Evolutionary conservation across 345 rosid genomes (phyloP), one percentile per base, ranked within the genome.

Genomic region (Eucalyptus leucophloia): DNA sequence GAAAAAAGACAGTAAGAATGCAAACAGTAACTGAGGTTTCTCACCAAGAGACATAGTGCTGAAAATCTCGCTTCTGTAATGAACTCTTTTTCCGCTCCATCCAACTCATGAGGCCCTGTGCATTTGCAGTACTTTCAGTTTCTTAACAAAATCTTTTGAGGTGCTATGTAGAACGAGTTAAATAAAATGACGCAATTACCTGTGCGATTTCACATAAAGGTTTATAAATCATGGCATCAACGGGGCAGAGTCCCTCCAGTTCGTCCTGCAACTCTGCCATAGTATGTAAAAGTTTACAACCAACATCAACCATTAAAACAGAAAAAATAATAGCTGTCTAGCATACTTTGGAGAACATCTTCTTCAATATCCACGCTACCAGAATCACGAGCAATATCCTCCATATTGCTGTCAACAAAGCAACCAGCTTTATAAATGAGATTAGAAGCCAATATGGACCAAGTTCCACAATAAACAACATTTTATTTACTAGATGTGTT

Each of bases 321-420:
- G 77, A 56, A 82, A 53, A 67, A 10, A 49, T 65, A 87, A 42
- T 51, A 88, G 15, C 58, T 56, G 85, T 37, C 54, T 86, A 80
- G 92, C 97, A 88, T 95, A 98, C 99, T 97, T 86, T 91, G 90
- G 90, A 98, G 94, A 91, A 89, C 91, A 89, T 96, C 98, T 94
- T 97, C 98, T 90, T 97, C 98, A 77, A 97, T 88, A 90, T 97
- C 96, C 92, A 96, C 90, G 77, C 99, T 98, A 77, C 99, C 99
- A 90, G 98, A 96, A 60, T 98, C 99, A 91, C 99, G 98, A 90
- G 98, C 94, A 90, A 97, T 93, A 91, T 98, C 99, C 94, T 98
- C 99, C 90, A 97, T 94, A 91, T 98, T 98, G 92, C 99, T 98
- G 97, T 69, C 89, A 58, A 9, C 37, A 81, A 53, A 69, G 60